Evolutionary conservation across 192 early-diverging fungal genomes (phyloP).

Genomic region (Thamnidium elegans): DNA sequence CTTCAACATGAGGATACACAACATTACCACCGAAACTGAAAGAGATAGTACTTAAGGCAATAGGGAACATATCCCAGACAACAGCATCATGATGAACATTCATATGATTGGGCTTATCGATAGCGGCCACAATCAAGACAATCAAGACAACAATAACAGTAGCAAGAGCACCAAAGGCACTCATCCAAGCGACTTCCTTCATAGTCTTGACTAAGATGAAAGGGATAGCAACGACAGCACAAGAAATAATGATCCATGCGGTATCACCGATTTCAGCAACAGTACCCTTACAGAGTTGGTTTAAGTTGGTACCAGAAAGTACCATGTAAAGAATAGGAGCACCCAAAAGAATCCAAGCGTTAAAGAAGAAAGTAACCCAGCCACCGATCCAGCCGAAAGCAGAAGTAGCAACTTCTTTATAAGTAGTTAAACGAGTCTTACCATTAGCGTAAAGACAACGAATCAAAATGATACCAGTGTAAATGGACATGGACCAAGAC

Average conservation of each 20-base stretch:
- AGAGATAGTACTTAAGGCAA: constrained; percentile 60
- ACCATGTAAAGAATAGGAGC: constrained; percentile 60
- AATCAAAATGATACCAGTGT: constrained; percentile 37
- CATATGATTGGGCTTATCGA: constrained; percentile 46
- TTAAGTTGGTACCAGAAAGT: constrained; percentile 59
- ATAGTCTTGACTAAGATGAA: constrained; percentile 62
- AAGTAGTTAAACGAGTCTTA: constrained; percentile 25
- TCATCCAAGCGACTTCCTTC: constrained; percentile 62
- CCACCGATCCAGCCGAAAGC: constrained; percentile 50
- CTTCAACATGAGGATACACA: constrained; percentile 69
- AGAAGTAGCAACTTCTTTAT: constrained; percentile 37
- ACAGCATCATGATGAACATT: constrained; percentile 39
- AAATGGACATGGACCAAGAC: constrained; percentile 34
- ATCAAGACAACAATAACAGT: constrained; percentile 59
- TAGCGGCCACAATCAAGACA: constrained; percentile 46
- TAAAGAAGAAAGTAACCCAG: constrained; percentile 52
- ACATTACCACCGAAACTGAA: constrained; percentile 72
- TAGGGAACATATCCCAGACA: constrained; percentile 52
- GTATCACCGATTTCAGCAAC: constrained; percentile 39
- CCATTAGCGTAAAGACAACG: constrained; percentile 33
- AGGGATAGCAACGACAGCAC: constrained; percentile 53
- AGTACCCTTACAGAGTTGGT: constrained; percentile 45
- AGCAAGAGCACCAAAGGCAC: constrained; percentile 60
- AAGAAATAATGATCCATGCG: constrained; percentile 59
- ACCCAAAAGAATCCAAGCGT: constrained; percentile 47